Base-by-base conservation (phyloP, 108 stramenopile species). In the Fistulifera pelliculosa region DNA sequence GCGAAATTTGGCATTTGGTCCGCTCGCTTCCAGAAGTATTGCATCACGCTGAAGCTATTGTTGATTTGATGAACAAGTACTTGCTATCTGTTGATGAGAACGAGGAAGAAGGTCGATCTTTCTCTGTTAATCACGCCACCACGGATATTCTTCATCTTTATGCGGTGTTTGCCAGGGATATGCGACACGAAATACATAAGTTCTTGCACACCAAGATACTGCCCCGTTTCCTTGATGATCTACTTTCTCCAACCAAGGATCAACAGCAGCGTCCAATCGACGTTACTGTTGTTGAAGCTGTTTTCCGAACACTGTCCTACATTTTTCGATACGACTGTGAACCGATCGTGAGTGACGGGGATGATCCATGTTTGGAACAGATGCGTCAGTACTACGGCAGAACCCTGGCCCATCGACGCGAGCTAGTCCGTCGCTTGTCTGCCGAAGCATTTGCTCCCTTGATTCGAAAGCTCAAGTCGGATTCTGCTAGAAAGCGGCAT, bases 381-480 rank as follows among this genome's bases (percentile, higher is more conserved):
- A 78, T 92, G 57, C 65, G 90, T 28, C 60, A 84, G 56, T 86
- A 85, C 41, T 92, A 92, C 57, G 90, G 86, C 21, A 54, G 66
- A 41, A 80, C 82, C 0, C 60, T 92, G 18, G 84, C 71, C 25
- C 76, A 81, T 54, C 77, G 72, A 52, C 73, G 83, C 49, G 84
- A 87, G 28, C 41, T 81, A 40, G 64, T 85, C 10, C 64, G 90
- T 17, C 69, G 83, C 27, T 66, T 92, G 41, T 76, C 83, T 2
- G 77, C 86, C 10, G 86, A 92, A 61, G 62, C 84, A 0, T 86
- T 77, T 69, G 86, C 90, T 14, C 90, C 86, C 6, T 48, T 87
- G 7, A 58, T 92, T 35, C 71, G 90, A 60, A 79, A 81, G 47
- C 66, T 85, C 14, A 77, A 75, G 49, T 60, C 54, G 7, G 72